Evolutionary conservation across 805 yeast genomes (phyloP).

Genomic region (Candida morakotiae): DNA sequence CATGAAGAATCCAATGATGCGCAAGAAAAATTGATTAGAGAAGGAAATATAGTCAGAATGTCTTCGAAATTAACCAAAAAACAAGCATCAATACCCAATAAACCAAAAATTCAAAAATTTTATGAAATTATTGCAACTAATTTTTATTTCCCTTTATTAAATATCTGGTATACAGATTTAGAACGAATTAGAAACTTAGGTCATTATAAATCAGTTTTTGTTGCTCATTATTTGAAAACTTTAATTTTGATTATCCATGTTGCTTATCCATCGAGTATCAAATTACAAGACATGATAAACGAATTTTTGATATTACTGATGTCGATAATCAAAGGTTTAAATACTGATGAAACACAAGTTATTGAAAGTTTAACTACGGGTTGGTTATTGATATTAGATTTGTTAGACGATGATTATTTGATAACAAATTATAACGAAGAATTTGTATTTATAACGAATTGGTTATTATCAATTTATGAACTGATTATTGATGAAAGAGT

Average conservation of each 20-base stretch:
- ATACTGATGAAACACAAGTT: conserved; percentile 27
- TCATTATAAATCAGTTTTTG: conserved; percentile 48
- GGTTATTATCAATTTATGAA: conserved; percentile 32
- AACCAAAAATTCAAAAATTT: conserved; percentile 29
- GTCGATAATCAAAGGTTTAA: conserved; percentile 16
- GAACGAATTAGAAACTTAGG: conserved; percentile 37
- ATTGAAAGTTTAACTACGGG: conserved; percentile 39
- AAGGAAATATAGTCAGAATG: conserved; percentile 40
- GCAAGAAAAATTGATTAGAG: conserved; percentile 23
- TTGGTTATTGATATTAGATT: conserved; percentile 29
- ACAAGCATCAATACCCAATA: conserved; percentile 3
- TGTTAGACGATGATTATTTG: conserved; percentile 24
- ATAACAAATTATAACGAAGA: conserved; percentile 18
- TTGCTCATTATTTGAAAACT: conserved; percentile 57
- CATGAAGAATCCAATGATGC: conserved; percentile 25
- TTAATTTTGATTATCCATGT: conserved; percentile 53
- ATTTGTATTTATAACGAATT: conserved; percentile 17
- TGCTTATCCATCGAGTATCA: conserved; percentile 51
- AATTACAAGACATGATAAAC: conserved; percentile 51
- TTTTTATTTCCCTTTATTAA: conserved; percentile 53
- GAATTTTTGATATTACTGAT: conserved; percentile 43
- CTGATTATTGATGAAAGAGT: conserved; percentile 30
- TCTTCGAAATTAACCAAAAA: conserved; percentile 29
- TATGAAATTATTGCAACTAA: conserved; percentile 39
- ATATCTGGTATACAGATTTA: conserved; percentile 38